Base-by-base conservation (phyloP, 495 filamentous ascomycete genomes). In the Hypoxylon lienhwacheense region DNA sequence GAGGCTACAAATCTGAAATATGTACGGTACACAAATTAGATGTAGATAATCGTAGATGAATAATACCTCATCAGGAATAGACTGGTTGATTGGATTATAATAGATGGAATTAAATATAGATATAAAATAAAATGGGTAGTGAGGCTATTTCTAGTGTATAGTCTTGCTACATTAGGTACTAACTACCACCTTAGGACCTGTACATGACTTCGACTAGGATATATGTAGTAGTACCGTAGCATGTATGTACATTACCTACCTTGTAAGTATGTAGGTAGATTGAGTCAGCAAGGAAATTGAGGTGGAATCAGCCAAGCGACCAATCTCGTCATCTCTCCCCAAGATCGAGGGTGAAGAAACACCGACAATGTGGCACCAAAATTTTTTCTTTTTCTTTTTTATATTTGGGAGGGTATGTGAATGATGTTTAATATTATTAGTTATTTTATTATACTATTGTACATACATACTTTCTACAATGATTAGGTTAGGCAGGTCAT, bases 301-400 rank as follows among this genome's bases (percentile, higher is more conserved):
- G 48, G 59, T 52, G 53, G 48, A 45, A 57, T 44, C 53, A 49
- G 59, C 53, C 55, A 59, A 63, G 55, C 46, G 45, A 60, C 55
- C 65, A 67, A 63, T 65, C 62, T 67, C 55, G 62, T 67, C 65
- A 65, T 65, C 62, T 65, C 62, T 67, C 65, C 65, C 65, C 62
- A 65, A 58, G 59, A 67, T 65, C 62, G 56, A 55, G 55, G 34
- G 53, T 62, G 42, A 55, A 67, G 58, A 67, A 64, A 67, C 65
- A 61, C 58, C 65, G 65, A 60, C 54, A 55, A 63, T 63, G 65
- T 67, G 65, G 59, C 62, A 65, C 65, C 62, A 48, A 47, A 52
- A 40, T 55, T 59, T 44, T 55, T 45, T 32, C 16, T 59, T 53
- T 44, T 52, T 49, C 28, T 53, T 17, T 12, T 44, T 46, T 28